Evolutionary conservation across 2,329 filamentous ascomycete genomes (phyloP).

Genomic region (Verticillium dahliae): DNA sequence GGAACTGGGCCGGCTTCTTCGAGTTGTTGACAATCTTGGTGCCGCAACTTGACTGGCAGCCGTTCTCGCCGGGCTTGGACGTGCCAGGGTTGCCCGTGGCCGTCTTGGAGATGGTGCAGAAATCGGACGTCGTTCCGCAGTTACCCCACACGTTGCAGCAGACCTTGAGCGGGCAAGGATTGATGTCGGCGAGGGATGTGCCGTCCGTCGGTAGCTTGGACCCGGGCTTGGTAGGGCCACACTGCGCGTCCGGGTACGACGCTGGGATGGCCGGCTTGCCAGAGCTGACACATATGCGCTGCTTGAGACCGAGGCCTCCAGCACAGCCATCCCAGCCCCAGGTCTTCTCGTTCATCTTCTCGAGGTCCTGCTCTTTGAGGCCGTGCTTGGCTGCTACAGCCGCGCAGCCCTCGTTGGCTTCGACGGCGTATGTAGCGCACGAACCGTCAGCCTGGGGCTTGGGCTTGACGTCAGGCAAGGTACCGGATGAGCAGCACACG

Average conservation of each 20-base stretch:
- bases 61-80: slow-evolving; percentile 13
- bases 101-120: slow-evolving; percentile 22
- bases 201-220: not conserved
- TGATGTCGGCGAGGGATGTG: slow-evolving; percentile 6
- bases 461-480: slow-evolving; percentile 25
- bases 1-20: not conserved
- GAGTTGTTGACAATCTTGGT: slow-evolving; percentile 19
- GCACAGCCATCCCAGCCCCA: slow-evolving; percentile 30
- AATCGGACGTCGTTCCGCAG: slow-evolving; percentile 36
- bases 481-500: slow-evolving; percentile 29
- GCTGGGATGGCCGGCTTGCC: slow-evolving; percentile 26
- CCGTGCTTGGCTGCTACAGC: slow-evolving; percentile 14
- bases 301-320: slow-evolving; percentile 12
- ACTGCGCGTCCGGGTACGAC: slow-evolving; percentile 20
- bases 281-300: slow-evolving; percentile 25
- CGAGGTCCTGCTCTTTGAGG: slow-evolving; percentile 29
- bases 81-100: slow-evolving; percentile 15
- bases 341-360: slow-evolving; percentile 27
- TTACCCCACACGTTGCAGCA: slow-evolving; percentile 32
- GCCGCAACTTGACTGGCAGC: slow-evolving; percentile 25
- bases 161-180: slow-evolving; percentile 21
- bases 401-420: slow-evolving; percentile 22
- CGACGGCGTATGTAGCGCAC: slow-evolving; percentile 26
- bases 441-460: slow-evolving; percentile 23
- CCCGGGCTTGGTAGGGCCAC: slow-evolving; percentile 20